Evolutionary conservation across 169 alveolate genomes (phyloP), one percentile per base, ranked within the genome.

Genomic region (Plasmodium falciparum): DNA sequence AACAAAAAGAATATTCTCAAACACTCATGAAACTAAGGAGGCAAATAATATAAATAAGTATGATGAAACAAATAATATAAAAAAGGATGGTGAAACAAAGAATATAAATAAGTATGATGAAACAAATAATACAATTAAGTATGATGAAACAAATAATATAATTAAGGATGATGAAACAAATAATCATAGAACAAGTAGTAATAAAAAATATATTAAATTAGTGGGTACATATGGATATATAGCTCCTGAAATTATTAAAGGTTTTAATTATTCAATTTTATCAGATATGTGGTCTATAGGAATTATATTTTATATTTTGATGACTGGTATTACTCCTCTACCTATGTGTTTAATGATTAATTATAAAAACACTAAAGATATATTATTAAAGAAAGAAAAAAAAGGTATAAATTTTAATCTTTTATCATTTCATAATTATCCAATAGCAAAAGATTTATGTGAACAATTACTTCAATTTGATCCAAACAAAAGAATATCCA

Each of bases 271-370:
- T 73, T 78, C 98, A 12, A 61, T 95, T 26, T 95, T 96, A 45
- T 95, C 98, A 4, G 98, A 97, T 83, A 83, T 97, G 92, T 97
- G 98, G 98, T 93, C 97, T 50, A 94, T 97, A 1, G 98, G 98
- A 70, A 94, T 97, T 29, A 97, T 97, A 33, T 93, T 97, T 20
- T 97, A 95, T 83, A 97, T 96, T 54, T 88, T 97, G 12, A 96
- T 97, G 97, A 96, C 98, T 49, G 98, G 98, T 0, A 92, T 95
- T 12, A 97, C 98, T 4, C 98, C 98, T 22, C 90, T 96, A n/a
- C 95, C 97, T 29, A 96, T 96, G 97, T 97, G 96, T 61, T 72
- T 90, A 56, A 96, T 96, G 97, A 91, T 94, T 69, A 96, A 95
- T 74, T 97, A 97, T 56, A 89, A 93, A 45, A 91, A 95, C 29